Conservation (phyloP, 2,329 filamentous ascomycete genomes). For the Claviceps monticola region DNA sequence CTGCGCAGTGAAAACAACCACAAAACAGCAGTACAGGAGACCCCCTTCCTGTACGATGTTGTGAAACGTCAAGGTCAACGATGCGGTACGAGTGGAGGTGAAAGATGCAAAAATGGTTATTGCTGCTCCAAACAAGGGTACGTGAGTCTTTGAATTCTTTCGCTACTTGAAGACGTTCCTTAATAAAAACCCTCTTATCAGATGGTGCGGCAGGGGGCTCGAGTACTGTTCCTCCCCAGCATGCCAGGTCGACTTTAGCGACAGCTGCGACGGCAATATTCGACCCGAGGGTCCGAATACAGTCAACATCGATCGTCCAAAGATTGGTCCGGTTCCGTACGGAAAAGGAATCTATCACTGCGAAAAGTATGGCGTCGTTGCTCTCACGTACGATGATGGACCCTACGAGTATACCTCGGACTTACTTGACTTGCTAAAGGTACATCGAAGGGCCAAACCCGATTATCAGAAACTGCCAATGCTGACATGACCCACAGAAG, state of each 20-base stretch:
- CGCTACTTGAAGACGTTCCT: neutral
- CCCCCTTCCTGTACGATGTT: neutral
- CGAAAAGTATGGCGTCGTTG: constrained; percentile 21
- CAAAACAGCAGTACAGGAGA: neutral
- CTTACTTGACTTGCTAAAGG: constrained; percentile 24
- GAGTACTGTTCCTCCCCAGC: constrained; percentile 48
- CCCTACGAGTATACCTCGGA: constrained; percentile 27
- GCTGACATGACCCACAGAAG: constrained; percentile 12
- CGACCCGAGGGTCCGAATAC: constrained; percentile 39
- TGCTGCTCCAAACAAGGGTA: constrained; percentile 31
- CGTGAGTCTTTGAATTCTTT: constrained; percentile 1
- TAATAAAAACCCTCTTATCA: constrained; percentile 9
- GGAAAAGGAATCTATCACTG: constrained; percentile 36
- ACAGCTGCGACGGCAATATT: constrained; percentile 46
- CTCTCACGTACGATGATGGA: constrained; percentile 33
- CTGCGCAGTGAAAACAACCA: neutral
- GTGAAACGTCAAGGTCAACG: neutral
- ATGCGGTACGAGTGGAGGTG: neutral
- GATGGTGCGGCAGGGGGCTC: constrained; percentile 39
- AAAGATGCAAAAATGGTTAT: constrained; percentile 18
- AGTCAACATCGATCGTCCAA: constrained; percentile 33
- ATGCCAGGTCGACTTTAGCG: constrained; percentile 47
- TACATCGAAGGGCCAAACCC: neutral
- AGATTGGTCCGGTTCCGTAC: constrained; percentile 39
- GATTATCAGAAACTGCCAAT: neutral